Evolutionary conservation across 2,329 filamentous ascomycete genomes (phyloP).

Genomic region (Colletotrichum horii): DNA sequence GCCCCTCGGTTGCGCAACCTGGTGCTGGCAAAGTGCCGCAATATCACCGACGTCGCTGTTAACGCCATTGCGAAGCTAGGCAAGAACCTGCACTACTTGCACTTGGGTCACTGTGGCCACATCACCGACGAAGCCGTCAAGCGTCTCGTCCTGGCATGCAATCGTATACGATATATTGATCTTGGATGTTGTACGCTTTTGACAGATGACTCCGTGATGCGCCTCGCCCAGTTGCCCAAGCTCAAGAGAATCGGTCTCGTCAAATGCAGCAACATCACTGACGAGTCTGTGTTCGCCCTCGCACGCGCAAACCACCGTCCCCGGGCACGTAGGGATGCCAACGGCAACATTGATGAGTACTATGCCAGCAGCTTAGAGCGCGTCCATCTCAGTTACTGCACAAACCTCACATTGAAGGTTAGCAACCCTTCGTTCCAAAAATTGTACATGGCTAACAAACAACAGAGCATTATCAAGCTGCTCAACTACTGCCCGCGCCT

Average conservation of each 20-base stretch:
- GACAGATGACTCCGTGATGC: slow-evolving; percentile 85
- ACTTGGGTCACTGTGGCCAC: slow-evolving; percentile 89
- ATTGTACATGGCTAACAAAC: not conserved
- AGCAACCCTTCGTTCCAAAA: slow-evolving; percentile 34
- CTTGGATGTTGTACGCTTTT: slow-evolving; percentile 91
- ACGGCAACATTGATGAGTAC: slow-evolving; percentile 56
- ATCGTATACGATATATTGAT: slow-evolving; percentile 95
- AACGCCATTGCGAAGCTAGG: slow-evolving; percentile 86
- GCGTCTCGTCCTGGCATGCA: slow-evolving; percentile 83
- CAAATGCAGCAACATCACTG: slow-evolving; percentile 90
- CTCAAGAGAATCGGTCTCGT: slow-evolving; percentile 93
- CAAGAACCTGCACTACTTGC: slow-evolving; percentile 96
- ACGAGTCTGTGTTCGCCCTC: slow-evolving; percentile 84
- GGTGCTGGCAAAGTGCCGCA: slow-evolving; percentile 91
- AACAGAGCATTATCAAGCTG: slow-evolving; percentile 84
- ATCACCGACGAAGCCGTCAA: slow-evolving; percentile 92
- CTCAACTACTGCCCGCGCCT: slow-evolving; percentile 91
- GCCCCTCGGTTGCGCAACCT: slow-evolving; percentile 91
- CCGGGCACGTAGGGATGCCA: slow-evolving; percentile 53
- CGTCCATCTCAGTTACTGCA: slow-evolving; percentile 95
- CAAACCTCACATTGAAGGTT: slow-evolving; percentile 81
- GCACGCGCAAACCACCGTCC: slow-evolving; percentile 70
- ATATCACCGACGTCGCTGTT: slow-evolving; percentile 89
- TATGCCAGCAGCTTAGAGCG: slow-evolving; percentile 78
- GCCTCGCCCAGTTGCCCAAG: slow-evolving; percentile 87